Evolutionary conservation across 371 early-diverging fungal species (phyloP), one percentile per base, ranked within the genome.

Genomic region (Apophysomyces sp.): DNA sequence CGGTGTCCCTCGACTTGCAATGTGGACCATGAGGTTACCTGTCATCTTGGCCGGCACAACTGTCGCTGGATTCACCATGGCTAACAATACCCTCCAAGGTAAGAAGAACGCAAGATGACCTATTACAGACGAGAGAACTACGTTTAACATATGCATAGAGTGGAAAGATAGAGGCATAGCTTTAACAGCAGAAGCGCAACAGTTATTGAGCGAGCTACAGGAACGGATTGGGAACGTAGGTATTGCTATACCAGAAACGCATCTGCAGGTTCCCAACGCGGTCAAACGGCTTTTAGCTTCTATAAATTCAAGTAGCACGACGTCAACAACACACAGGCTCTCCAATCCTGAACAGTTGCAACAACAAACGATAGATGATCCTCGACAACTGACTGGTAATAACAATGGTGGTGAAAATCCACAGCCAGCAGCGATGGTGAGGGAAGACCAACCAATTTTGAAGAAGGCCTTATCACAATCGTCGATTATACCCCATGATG

Each of bases 61-160:
- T 0, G 68, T 71, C 12, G 73, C 78, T 18, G 74, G 73, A 44
- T 71, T 71, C 27, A 76, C 76, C 4, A 18, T 77, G 26, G 81
- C 78, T 2, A 74, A 76, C 49, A 72, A 72, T 34, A 81, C 76
- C 58, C 44, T 81, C 12, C 69, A 72, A 69, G 78, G 77, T 80
- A 69, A 55, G 40, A 37, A 51, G 55, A 24, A 54, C 18, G 29
- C 5, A 6, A 28, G 3, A n/a, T 16, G 29, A 28, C 9, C 29
- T 16, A 1, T 55, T 74, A n/a, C n/a, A n/a, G n/a, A n/a, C n/a
- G n/a, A n/a, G n/a, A n/a, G 18, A 29, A 11, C 21, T 7, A 24
- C 12, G 32, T n/a, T 39, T 13, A 24, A 13, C 36, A 16, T n/a
- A 21, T 21, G 8, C 21, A 18, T 51, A 80, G 80, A 80, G 40